Evolutionary conservation across 352 stramenopile genomes (phyloP).

Genomic region (Pythium myriotylum): DNA sequence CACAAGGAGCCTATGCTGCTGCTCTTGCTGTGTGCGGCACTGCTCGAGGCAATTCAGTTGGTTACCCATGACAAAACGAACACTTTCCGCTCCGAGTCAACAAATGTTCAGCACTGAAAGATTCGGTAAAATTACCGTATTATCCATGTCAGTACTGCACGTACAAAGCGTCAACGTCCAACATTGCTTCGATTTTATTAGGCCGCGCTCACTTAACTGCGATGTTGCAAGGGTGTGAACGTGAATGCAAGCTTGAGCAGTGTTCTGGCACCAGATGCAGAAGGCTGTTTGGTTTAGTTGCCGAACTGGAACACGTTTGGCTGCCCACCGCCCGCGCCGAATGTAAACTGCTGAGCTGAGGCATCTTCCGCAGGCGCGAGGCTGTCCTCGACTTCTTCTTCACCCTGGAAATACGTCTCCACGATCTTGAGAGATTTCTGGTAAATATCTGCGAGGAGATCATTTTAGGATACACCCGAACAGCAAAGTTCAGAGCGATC

Average conservation of each 20-base stretch:
- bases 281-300: slow-evolving; percentile 41
- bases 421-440: slow-evolving; percentile 97
- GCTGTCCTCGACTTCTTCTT: slow-evolving; percentile 95
- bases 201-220: not conserved
- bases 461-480: slow-evolving; percentile 37
- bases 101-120: not conserved
- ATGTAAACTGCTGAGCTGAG: slow-evolving; percentile 81
- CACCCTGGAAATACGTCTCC: slow-evolving; percentile 97
- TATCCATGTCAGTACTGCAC: not conserved
- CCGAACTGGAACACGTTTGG: slow-evolving; percentile 87
- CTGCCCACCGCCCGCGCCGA: slow-evolving; percentile 61
- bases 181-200: slow-evolving; percentile 1
- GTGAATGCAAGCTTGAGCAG: too few relatives aligned
- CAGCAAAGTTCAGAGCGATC: slow-evolving; percentile 16
- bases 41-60: slow-evolving; percentile 80
- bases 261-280: not conserved
- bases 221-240: not conserved
- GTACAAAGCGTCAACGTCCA: not conserved
- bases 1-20: slow-evolving; percentile 61
- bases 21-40: slow-evolving; percentile 69
- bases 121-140: slow-evolving; percentile 6
- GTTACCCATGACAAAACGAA: slow-evolving; percentile 81
- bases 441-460: slow-evolving; percentile 66
- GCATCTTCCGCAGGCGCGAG: slow-evolving; percentile 71
- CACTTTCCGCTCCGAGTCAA: too few relatives aligned